Evolutionary conservation across 1,284 basidiomycete genomes (phyloP).

Genomic region (Malassezia equina): DNA sequence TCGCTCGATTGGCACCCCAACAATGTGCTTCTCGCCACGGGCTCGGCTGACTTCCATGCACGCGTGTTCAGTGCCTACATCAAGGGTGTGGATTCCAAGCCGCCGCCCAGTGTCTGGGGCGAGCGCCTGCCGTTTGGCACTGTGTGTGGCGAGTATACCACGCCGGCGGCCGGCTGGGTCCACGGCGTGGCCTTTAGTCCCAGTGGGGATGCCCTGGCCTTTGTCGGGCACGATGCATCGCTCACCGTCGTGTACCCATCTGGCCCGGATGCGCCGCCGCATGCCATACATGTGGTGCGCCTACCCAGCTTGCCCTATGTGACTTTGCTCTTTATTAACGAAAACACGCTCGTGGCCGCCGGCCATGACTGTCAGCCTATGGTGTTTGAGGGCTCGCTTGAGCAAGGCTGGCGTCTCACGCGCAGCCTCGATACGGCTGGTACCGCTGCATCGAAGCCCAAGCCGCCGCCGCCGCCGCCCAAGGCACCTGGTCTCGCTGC

Average conservation of each 20-base stretch:
- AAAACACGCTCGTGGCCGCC: conserved; percentile 62
- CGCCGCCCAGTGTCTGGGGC: conserved; percentile 84
- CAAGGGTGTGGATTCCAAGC: conserved; percentile 92
- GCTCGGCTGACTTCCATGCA: conserved; percentile 87
- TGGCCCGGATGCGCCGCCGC: conserved; percentile 34
- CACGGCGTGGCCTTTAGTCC: conserved; percentile 92
- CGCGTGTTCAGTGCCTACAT: conserved; percentile 98
- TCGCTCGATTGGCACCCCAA: conserved; percentile 96
- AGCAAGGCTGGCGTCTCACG: conserved; percentile 32
- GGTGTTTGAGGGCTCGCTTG: conserved; percentile 45
- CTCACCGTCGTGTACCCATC: conserved; percentile 42
- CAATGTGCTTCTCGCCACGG: conserved; percentile 85
- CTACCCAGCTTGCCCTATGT: conserved; percentile 43
- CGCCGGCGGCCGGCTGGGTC: conserved; percentile 89
- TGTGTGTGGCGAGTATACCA: conserved; percentile 82
- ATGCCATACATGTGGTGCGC: conserved; percentile 38
- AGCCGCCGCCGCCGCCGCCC: conserved; percentile 42
- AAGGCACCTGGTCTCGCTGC: conserved; percentile 21
- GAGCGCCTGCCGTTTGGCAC: conserved; percentile 96
- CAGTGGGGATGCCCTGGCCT: conserved; percentile 80
- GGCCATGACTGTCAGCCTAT: conserved; percentile 97
- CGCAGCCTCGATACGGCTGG: conserved; percentile 40
- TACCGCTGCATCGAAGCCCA: conserved; percentile 33
- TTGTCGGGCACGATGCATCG: conserved; percentile 55
- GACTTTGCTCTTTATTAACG: conserved; percentile 62